Evolutionary conservation across 352 stramenopile genomes (phyloP).

Genomic region (Pythium biforme): DNA sequence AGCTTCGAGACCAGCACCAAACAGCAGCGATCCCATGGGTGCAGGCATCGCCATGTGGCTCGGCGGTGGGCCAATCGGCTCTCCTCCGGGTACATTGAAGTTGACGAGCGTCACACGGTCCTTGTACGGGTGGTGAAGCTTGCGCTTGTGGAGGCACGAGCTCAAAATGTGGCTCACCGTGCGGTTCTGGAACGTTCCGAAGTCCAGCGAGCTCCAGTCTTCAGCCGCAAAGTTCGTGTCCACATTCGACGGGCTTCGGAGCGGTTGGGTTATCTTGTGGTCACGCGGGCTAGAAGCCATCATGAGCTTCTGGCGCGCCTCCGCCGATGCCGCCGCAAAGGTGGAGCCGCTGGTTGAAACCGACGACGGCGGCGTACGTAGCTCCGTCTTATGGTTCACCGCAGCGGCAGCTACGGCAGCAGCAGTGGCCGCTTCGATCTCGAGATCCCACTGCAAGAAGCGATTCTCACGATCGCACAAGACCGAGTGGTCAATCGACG

Average conservation of each 20-base stretch:
- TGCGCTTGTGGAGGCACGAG: conserved; percentile 80
- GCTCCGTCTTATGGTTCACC: conserved; percentile 19
- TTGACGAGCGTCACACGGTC: conserved; percentile 83
- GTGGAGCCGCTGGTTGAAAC: not conserved
- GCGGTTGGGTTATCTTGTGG: conserved; percentile 27
- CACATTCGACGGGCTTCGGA: conserved; percentile 64
- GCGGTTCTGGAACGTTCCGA: conserved; percentile 80
- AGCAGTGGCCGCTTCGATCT: conserved; percentile 44
- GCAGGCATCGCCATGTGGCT: conserved; percentile 4
- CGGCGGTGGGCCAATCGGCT: conserved; percentile 22
- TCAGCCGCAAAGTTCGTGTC: conserved; percentile 52
- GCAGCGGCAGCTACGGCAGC: conserved; percentile 30
- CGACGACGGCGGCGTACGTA: conserved; percentile 20
- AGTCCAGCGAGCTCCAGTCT: conserved; percentile 76
- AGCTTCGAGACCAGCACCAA: conserved; percentile 15
- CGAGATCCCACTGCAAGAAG: conserved; percentile 73
- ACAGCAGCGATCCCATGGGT: conserved; percentile 13
- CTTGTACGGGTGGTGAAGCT: conserved; percentile 83
- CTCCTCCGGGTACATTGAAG: conserved; percentile 61
- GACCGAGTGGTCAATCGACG: conserved; percentile 76
- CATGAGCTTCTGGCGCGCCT: conserved; percentile 27
- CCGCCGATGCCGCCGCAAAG: not conserved
- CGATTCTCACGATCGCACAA: conserved; percentile 82
- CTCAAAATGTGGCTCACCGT: conserved; percentile 83
- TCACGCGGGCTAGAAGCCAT: conserved; percentile 60